Evolutionary conservation across 768 basidiomycete species (phyloP).

Genomic region (Podaxis carcinomalis): DNA sequence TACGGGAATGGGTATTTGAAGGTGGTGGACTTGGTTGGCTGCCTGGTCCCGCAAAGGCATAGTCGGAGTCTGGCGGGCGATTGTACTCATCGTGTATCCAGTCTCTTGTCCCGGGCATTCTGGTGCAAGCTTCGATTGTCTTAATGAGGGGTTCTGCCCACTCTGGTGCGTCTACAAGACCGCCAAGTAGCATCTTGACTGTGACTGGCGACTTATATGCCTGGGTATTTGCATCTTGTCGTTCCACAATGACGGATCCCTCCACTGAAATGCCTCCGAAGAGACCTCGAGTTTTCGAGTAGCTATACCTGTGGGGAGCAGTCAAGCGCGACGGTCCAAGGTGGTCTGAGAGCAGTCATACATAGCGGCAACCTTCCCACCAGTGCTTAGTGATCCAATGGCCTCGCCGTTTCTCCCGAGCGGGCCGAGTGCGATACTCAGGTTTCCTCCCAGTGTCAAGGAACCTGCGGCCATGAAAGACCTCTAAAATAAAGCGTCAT

Average conservation of each 20-base stretch:
- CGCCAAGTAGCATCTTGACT: slow-evolving; percentile 76
- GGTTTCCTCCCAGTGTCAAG: slow-evolving; percentile 84
- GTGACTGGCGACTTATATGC: slow-evolving; percentile 78
- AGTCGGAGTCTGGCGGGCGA: slow-evolving; percentile 32
- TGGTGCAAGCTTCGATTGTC: slow-evolving; percentile 69
- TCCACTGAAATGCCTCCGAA: slow-evolving; percentile 90
- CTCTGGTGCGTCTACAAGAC: slow-evolving; percentile 63
- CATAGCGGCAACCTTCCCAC: slow-evolving; percentile 91
- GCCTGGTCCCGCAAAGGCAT: slow-evolving; percentile 53
- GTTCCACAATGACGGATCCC: slow-evolving; percentile 89
- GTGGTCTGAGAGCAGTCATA: slow-evolving; percentile 25
- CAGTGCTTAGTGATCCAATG: slow-evolving; percentile 72
- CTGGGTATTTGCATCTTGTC: slow-evolving; percentile 86
- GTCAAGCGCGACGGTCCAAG: not conserved
- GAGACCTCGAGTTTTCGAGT: slow-evolving; percentile 88
- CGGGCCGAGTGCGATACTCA: slow-evolving; percentile 88
- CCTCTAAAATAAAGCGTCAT: slow-evolving; percentile 32
- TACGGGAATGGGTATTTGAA: slow-evolving; percentile 16
- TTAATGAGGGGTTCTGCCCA: slow-evolving; percentile 79
- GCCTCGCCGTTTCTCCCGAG: slow-evolving; percentile 96
- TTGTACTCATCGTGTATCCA: slow-evolving; percentile 58
- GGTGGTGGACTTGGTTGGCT: slow-evolving; percentile 29
- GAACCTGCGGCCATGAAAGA: slow-evolving; percentile 96
- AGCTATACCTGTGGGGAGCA: slow-evolving; percentile 65
- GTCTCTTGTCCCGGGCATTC: slow-evolving; percentile 57